These are phyloP conservation scores for Aspergillus taichungensis DNA, from an alignment of 495 filamentous ascomycete species.

Conservation along the genomic window DNA sequence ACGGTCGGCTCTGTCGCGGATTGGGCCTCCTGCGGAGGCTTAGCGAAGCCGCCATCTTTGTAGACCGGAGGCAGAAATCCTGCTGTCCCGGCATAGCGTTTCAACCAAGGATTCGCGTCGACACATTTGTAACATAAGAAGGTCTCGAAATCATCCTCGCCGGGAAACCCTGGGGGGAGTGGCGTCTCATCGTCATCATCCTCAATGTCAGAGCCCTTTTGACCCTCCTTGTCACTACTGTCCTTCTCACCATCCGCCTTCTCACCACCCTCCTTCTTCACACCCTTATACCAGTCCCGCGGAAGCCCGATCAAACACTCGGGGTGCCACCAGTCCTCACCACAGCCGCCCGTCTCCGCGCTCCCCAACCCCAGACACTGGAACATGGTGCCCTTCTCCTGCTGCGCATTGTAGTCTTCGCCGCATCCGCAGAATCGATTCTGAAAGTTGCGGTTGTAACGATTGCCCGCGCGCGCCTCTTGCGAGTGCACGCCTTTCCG, in stretches of 20 bases:
- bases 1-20: constrained; percentile 3
- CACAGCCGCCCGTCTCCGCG: constrained; percentile 75
- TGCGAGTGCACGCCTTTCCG: constrained; percentile 73
- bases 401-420: constrained; percentile 72
- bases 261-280: constrained; percentile 30
- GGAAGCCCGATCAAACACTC: constrained; percentile 81
- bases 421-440: constrained; percentile 90
- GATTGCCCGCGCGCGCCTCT: constrained; percentile 60
- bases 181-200: constrained; percentile 47
- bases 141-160: constrained; percentile 77
- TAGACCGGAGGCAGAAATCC: constrained; percentile 74
- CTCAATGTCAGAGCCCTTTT: not conserved
- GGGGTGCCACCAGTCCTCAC: constrained; percentile 99
- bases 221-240: constrained; percentile 6
- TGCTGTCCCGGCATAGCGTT: constrained; percentile 70
- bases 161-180: constrained; percentile 75
- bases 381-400: constrained; percentile 98
- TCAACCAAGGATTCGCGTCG: constrained; percentile 85
- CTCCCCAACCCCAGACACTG: constrained; percentile 86
- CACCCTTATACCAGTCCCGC: constrained; percentile 36
- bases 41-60: constrained; percentile 22
- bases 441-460: constrained; percentile 90
- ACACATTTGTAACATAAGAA: constrained; percentile 94
- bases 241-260: constrained; percentile 23
- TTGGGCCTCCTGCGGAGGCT: not conserved